Conservation (phyloP, 495 filamentous ascomycete species). For the Annulohypoxylon nitens region DNA sequence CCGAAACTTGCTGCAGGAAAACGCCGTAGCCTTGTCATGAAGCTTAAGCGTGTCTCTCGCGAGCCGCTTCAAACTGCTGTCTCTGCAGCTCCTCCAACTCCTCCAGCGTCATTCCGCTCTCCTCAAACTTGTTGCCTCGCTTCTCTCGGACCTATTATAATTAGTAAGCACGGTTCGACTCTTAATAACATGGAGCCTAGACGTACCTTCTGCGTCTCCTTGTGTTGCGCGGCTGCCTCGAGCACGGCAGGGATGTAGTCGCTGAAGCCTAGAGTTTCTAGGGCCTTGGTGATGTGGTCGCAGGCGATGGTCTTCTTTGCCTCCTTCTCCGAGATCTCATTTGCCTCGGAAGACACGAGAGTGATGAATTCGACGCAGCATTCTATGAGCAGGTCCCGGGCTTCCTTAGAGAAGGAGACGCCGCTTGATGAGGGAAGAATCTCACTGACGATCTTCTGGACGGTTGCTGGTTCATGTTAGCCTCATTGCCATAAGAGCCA, state of each 20-base stretch:
- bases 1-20: conserved; percentile 7
- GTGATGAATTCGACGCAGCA: conserved; percentile 99
- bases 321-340: conserved; percentile 98
- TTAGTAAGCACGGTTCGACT: conserved; percentile 19
- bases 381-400: conserved; percentile 94
- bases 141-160: conserved; percentile 84
- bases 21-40: not conserved
- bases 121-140: conserved; percentile 95
- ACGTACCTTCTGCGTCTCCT: conserved; percentile 89
- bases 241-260: conserved; percentile 90
- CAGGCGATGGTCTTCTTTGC: conserved; percentile 98
- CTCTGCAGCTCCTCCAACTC: conserved; percentile 89
- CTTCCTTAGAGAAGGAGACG: conserved; percentile 87
- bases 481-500: not conserved
- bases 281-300: conserved; percentile 94
- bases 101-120: conserved; percentile 89
- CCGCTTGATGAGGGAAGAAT: conserved; percentile 80
- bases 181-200: not conserved
- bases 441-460: conserved; percentile 97
- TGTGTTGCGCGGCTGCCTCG: conserved; percentile 90
- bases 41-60: conserved; percentile 59
- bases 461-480: conserved; percentile 75
- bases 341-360: conserved; percentile 94
- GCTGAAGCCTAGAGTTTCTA: conserved; percentile 88
- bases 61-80: conserved; percentile 87